phyloP scores from a whole-genome alignment of 2,329 filamentous ascomycete species.

The Periconia digitata region DNA sequence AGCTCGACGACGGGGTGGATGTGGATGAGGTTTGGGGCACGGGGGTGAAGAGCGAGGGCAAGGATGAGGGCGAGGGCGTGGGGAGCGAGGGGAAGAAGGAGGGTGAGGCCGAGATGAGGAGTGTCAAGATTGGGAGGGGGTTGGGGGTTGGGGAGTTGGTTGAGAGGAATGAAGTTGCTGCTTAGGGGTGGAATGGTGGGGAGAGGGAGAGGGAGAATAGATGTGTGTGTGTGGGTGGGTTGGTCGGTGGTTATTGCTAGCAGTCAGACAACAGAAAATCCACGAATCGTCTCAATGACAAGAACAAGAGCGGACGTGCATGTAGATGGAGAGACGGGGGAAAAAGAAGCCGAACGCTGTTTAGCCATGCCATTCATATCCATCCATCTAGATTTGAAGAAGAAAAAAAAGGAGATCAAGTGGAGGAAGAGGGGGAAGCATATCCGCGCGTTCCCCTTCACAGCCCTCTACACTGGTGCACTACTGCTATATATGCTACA shows the following conservation, averaged over 20 bases:
- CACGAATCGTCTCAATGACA: not conserved
- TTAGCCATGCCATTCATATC: too few relatives aligned
- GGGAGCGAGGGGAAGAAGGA: conserved; percentile 37
- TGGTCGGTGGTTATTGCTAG: not conserved
- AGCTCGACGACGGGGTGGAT: conserved; percentile 43
- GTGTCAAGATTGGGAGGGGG: conserved; percentile 77
- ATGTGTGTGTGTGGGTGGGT: not conserved
- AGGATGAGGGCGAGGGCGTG: conserved; percentile 38
- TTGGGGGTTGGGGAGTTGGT: conserved; percentile 77
- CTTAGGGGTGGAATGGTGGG: conserved; percentile 6
- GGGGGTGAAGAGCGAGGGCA: conserved; percentile 34
- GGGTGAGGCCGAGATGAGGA: conserved; percentile 50
- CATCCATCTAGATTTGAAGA: too few relatives aligned
- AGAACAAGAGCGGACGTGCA: too few relatives aligned
- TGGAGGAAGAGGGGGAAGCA: too few relatives aligned
- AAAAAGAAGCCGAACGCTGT: not conserved
- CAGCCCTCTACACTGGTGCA: too few relatives aligned
- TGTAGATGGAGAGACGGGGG: not conserved
- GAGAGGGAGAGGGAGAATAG: not conserved
- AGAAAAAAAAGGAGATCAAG: too few relatives aligned
- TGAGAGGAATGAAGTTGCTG: conserved; percentile 62
- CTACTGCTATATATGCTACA: too few relatives aligned
- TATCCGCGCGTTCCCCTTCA: too few relatives aligned
- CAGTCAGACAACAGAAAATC: too few relatives aligned
- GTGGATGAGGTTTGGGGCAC: conserved; percentile 25